Evolutionary conservation across 257 asterid genomes (phyloP).

Genomic region (Petunia secreta): DNA sequence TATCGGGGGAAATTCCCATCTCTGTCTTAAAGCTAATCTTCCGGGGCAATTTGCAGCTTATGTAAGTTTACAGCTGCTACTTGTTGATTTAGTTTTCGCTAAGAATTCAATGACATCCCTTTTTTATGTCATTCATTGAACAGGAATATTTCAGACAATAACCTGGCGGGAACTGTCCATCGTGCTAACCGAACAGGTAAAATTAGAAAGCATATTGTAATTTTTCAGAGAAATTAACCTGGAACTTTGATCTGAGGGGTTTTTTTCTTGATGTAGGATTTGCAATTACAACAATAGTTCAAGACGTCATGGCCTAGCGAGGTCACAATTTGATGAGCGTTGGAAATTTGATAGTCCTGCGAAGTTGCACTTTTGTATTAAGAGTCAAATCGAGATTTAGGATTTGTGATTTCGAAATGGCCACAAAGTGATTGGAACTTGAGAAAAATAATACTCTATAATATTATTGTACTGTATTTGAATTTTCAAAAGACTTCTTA

Average conservation of each 20-base stretch:
- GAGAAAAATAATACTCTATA: background rate
- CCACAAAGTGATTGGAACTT: background rate
- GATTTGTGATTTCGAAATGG: background rate
- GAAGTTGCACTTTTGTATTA: background rate
- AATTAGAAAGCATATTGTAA: background rate
- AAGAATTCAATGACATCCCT: background rate
- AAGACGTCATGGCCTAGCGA: conserved; percentile 44
- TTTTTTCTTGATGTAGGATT: conserved; percentile 31
- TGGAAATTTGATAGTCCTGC: background rate
- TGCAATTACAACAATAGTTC: conserved; percentile 36
- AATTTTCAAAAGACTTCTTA: background rate
- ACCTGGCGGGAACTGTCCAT: conserved; percentile 38
- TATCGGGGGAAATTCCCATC: conserved; percentile 42
- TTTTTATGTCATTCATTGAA: background rate
- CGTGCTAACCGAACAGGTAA: background rate
- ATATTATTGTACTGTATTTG: background rate
- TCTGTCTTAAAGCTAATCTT: conserved; percentile 35
- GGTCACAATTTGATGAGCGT: background rate
- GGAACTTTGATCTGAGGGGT: background rate
- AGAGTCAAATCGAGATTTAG: background rate
- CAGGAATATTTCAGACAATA: conserved; percentile 50
- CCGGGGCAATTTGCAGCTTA: conserved; percentile 32
- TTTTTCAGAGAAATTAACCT: too few relatives aligned
- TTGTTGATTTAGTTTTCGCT: background rate
- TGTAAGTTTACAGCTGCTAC: conserved; percentile 36